Evolutionary conservation across 345 rosid genomes (phyloP).

Genomic region (Brassica rapa): DNA sequence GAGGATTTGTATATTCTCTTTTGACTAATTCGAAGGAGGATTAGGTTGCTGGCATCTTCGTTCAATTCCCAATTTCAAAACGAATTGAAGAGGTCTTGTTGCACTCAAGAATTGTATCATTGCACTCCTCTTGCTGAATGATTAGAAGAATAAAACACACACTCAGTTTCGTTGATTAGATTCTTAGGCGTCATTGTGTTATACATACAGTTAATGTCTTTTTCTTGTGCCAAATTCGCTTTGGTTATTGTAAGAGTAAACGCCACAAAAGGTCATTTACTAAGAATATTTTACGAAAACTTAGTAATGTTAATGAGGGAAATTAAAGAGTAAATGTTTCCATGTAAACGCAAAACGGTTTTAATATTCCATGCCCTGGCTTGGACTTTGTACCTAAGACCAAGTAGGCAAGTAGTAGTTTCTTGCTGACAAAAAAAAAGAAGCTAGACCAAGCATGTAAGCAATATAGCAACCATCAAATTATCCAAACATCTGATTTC

Average conservation of each 20-base stretch:
- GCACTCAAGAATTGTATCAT: not conserved
- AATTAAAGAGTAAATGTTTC: not conserved
- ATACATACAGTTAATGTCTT: not conserved
- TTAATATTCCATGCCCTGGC: not conserved
- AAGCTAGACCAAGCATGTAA: constrained; percentile 1
- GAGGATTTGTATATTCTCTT: not conserved
- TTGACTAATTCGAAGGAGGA: not conserved
- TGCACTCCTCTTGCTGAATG: not conserved
- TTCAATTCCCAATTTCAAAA: not conserved
- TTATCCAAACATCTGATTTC: constrained; percentile 20
- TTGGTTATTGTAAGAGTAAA: not conserved
- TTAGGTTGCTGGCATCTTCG: not conserved
- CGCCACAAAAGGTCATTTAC: not conserved
- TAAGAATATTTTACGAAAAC: not conserved
- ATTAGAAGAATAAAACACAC: not conserved
- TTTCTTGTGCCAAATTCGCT: not conserved
- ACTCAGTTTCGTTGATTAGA: not conserved
- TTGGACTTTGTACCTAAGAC: not conserved
- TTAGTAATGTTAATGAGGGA: not conserved
- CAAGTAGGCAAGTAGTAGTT: not conserved
- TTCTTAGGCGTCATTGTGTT: not conserved
- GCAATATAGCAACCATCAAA: constrained; percentile 6
- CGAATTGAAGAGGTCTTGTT: not conserved
- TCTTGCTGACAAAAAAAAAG: not conserved
- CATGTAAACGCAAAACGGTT: not conserved